Conservation (phyloP, 768 basidiomycete species). For the Clathrus columnatus region DNA sequence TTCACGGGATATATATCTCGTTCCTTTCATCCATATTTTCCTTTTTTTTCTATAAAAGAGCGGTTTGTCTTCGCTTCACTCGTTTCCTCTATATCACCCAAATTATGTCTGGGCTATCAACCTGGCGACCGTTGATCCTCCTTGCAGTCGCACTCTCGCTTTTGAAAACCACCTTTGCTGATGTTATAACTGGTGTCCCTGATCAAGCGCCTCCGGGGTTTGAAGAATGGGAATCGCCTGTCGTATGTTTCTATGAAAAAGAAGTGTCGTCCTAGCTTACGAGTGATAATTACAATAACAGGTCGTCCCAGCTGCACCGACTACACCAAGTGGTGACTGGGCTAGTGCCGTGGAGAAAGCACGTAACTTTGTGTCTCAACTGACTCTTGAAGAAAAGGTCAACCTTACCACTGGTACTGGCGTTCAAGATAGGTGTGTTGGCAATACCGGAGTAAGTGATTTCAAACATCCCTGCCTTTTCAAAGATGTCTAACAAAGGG, state of each 20-base stretch:
- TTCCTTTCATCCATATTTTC: neutral
- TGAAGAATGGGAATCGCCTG: conserved; percentile 12
- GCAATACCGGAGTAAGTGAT: conserved; percentile 29
- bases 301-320: conserved; percentile 1
- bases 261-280: neutral
- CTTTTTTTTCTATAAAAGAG: neutral
- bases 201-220: conserved; percentile 13
- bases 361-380: conserved; percentile 39
- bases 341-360: conserved; percentile 50
- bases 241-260: neutral
- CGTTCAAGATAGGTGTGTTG: conserved; percentile 32
- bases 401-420: conserved; percentile 44
- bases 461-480: conserved; percentile 13
- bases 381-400: conserved; percentile 49
- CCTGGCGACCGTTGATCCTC: neutral
- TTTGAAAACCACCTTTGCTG: conserved; percentile 2
- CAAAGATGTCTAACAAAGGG: conserved; percentile 31
- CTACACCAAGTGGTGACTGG: conserved; percentile 29
- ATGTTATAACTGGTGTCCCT: conserved; percentile 12
- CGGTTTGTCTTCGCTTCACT: neutral
- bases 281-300: neutral
- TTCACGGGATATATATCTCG: neutral
- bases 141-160: neutral
- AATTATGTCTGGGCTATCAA: neutral
- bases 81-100: neutral